Base-by-base conservation (phyloP, 2,329 filamentous ascomycete genomes). In the Aschersonia sp. region DNA sequence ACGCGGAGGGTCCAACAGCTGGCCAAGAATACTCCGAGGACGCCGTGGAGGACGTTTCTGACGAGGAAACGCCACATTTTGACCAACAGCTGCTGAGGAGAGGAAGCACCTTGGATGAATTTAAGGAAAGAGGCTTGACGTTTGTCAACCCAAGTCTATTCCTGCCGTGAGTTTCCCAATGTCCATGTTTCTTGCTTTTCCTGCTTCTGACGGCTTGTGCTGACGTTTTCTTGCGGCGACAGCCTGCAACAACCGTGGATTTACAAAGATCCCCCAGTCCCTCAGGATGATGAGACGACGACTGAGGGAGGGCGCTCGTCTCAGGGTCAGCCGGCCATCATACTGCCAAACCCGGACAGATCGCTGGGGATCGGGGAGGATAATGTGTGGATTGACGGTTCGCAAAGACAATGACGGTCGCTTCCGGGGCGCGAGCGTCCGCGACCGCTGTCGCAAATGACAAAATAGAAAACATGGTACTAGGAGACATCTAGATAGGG, bases 111-210 rank as follows among this genome's bases (percentile, higher is more conserved):
- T 59, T 88, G 31, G 85, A 90, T 54, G 84, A 89, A 62, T 73
- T 78, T 49, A 73, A 76, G 50, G 85, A 90, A 58, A 78, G 76
- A 57, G 85, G 81, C 0, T 60, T 81, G 61, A 70, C 69, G 44
- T 94, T 88, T 63, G 69, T 88, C 45, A 92, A 90, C 55, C 87
- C 87, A 2, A 90, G 78, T 59, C 66, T 94, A 9, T 69, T 81
- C 4, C 66, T 70, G 33, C 81, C 81, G 71, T 83, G 71, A 70
- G 79, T 75, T 31, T 7, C 30, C 14, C 12, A 12, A 43, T 5
- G 6, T 3, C 14, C 42, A 11, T 22, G 22, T 22, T 22, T 4
- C 22, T 22, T 37, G 35, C 35, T 1, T 8, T 12, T 37, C 35
- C 2, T 22, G 22, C 22, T 22, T 22, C 2, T 22, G 12, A 37